Percentiles rank a stretch among this genome's conserved stretches.
These are phyloP conservation scores for Venturia effusa DNA, from an alignment of 2,329 filamentous ascomycete genomes.

Conservation along the genomic window DNA sequence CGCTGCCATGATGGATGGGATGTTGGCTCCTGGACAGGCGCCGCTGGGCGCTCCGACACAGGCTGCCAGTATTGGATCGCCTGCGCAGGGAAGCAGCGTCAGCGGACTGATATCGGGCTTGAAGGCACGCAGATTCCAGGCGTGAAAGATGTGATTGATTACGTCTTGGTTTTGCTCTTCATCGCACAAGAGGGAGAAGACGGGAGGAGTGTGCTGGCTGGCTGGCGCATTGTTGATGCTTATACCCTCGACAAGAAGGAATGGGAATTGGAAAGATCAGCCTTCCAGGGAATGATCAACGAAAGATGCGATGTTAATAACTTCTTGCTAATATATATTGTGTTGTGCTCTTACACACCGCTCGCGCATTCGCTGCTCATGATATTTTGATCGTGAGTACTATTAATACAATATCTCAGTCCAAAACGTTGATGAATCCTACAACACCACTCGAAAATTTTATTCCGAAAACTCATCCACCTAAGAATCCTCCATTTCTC, in stretches of 20 bases:
- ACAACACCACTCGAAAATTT: too few species aligned
- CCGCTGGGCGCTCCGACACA: neutral
- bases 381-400: too few species aligned
- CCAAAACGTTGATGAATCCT: too few species aligned
- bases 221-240: neutral
- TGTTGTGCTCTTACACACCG: too few species aligned
- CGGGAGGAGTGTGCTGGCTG: neutral
- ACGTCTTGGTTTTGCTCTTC: neutral
- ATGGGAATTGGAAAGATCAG: neutral
- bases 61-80: neutral
- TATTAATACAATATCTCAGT: too few species aligned
- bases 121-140: neutral
- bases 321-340: too few species aligned
- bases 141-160: neutral
- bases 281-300: neutral
- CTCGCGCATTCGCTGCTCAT: too few species aligned
- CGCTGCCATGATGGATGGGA: conserved; percentile 8
- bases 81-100: neutral
- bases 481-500: too few species aligned
- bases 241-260: neutral
- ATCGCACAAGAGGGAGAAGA: neutral
- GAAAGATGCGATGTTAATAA: neutral
- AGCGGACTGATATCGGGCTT: neutral
- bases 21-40: neutral
- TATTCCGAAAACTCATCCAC: too few species aligned